A percentile compares a stretch with the other conserved stretches of the same genome.
phyloP scores from a whole-genome alignment of 2,329 filamentous ascomycete species.

The Coniosporium tulheliwenetii region DNA sequence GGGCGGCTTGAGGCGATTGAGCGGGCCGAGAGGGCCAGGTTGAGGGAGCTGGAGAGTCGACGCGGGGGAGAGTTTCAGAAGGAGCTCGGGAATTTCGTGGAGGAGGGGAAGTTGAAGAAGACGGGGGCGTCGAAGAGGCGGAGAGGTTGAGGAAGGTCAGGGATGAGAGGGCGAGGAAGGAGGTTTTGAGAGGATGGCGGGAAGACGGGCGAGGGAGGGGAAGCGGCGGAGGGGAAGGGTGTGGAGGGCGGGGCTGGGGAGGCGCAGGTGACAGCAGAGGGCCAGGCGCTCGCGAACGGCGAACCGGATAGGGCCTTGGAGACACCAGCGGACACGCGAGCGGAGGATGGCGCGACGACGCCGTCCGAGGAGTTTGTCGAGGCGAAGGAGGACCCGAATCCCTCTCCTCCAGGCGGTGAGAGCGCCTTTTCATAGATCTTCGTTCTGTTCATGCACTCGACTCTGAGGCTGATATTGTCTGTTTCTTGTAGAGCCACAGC shows the following conservation, averaged over 20 bases:
- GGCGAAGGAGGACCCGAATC: conserved; percentile 11
- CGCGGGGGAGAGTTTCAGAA: conserved; percentile 64
- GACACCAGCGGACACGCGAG: not conserved
- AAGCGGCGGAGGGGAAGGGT: not conserved
- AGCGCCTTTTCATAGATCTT: no score
- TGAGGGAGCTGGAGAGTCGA: conserved; percentile 72
- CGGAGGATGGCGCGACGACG: conserved; percentile 4
- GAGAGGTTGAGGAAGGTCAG: conserved; percentile 71
- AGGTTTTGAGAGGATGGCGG: conserved; percentile 46
- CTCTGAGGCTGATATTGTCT: no score
- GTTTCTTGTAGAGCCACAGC: no score
- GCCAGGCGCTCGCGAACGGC: not conserved
- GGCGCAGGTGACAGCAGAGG: no score
- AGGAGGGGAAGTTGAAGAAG: conserved; percentile 88
- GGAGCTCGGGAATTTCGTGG: conserved; percentile 72
- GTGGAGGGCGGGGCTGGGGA: not conserved
- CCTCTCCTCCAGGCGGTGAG: no score
- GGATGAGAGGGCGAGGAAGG: conserved; percentile 71
- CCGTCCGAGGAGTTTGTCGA: conserved; percentile 14
- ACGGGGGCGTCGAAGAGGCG: conserved; percentile 89
- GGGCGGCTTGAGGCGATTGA: conserved; percentile 88
- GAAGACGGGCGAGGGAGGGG: conserved; percentile 14
- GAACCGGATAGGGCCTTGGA: conserved; percentile 1
- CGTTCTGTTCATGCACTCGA: no score
- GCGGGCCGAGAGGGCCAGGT: conserved; percentile 80